phyloP scores from a whole-genome alignment of 495 filamentous ascomycete genomes.

The Lasiosphaeriaceae sp. region DNA sequence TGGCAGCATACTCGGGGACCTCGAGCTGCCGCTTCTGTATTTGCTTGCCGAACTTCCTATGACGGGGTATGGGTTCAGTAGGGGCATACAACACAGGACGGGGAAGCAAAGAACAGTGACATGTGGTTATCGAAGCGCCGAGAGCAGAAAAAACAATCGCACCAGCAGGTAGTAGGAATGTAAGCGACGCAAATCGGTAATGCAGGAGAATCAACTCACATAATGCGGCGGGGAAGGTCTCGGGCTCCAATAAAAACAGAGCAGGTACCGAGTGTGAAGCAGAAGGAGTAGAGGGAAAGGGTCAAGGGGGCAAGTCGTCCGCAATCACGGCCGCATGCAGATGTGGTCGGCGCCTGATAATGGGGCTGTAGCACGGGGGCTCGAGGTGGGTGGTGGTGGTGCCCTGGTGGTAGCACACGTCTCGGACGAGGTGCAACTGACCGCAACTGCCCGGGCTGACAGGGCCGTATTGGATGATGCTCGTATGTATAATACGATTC shows the following conservation, averaged over 20 bases:
- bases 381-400: too few relatives aligned
- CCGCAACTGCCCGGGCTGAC: too few relatives aligned
- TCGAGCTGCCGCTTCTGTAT: slow-evolving; percentile 98
- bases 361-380: neutral
- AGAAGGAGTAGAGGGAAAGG: neutral
- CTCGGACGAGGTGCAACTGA: too few relatives aligned
- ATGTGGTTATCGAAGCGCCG: too few relatives aligned
- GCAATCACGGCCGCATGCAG: slow-evolving; percentile 14
- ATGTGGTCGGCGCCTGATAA: neutral
- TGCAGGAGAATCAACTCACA: slow-evolving; percentile 14
- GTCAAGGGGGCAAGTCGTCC: neutral
- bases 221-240: slow-evolving; percentile 11
- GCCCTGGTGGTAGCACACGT: too few relatives aligned
- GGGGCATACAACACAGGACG: neutral
- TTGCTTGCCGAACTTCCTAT: slow-evolving; percentile 99
- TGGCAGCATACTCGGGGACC: slow-evolving; percentile 97
- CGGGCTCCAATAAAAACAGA: slow-evolving; percentile 13
- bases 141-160: too few relatives aligned
- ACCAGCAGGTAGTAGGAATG: too few relatives aligned
- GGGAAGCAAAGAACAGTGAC: neutral
- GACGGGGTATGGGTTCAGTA: neutral
- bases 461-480: too few relatives aligned
- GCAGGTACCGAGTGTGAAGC: neutral
- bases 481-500: too few relatives aligned
- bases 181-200: too few relatives aligned